Evolutionary conservation across 2,329 filamentous ascomycete species (phyloP).

Genomic region (Thielaviopsis euricoi): DNA sequence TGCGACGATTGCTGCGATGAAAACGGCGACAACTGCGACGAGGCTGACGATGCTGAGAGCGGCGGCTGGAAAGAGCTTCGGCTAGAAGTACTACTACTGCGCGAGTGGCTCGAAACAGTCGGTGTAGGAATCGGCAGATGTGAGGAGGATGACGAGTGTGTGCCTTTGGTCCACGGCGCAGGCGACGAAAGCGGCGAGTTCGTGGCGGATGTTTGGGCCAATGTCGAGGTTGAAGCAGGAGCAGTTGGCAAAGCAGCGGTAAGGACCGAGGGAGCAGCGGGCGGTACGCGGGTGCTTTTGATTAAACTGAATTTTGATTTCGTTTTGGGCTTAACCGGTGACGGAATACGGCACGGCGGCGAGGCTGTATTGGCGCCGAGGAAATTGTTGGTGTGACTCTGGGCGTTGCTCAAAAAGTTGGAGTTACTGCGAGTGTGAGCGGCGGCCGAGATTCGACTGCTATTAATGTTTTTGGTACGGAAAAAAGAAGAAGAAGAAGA

Average conservation of each 20-base stretch:
- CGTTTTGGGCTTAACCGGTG: not conserved
- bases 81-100: not conserved
- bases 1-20: not conserved
- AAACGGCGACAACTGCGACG: not conserved
- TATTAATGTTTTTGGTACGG: not conserved
- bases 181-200: not conserved
- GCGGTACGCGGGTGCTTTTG: not conserved
- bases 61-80: not conserved
- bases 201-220: conserved; percentile 1
- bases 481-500: not conserved
- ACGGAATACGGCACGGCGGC: not conserved
- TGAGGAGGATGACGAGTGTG: not conserved
- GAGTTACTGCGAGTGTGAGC: not conserved
- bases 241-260: not conserved
- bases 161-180: not conserved
- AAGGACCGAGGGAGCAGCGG: conserved; percentile 2
- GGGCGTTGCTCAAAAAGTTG: not conserved
- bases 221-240: not conserved
- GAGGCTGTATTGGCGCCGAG: not conserved
- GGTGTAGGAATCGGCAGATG: not conserved
- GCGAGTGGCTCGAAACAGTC: not conserved
- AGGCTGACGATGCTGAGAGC: not conserved
- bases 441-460: not conserved
- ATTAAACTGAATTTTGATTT: not conserved
- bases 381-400: not conserved